Percentiles rank a stretch among this genome's conserved stretches.
These are phyloP conservation scores for Suillus cothurnatus DNA, from an alignment of 768 basidiomycete species.

Conservation along the genomic window DNA sequence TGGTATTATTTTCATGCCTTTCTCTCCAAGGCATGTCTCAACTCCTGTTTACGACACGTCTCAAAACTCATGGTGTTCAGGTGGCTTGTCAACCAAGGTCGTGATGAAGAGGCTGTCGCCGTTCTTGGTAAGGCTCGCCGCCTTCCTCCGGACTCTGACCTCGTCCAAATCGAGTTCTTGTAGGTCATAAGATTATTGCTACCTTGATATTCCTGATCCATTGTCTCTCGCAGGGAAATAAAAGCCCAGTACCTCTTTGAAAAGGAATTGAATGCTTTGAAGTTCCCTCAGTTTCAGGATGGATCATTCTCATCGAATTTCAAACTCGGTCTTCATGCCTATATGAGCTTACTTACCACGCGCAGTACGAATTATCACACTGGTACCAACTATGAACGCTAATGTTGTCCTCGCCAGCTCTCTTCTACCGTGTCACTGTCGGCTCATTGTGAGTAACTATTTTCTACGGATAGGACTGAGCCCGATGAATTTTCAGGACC, in stretches of 20 bases:
- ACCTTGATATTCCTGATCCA: background rate
- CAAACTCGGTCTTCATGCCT: conserved; percentile 61
- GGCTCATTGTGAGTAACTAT: conserved; percentile 49
- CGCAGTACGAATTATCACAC: conserved; percentile 24
- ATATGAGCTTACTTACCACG: conserved; percentile 59
- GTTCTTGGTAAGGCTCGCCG: conserved; percentile 64
- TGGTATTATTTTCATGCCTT: conserved; percentile 79
- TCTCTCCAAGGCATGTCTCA: conserved; percentile 61
- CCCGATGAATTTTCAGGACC: conserved; percentile 35
- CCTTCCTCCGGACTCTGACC: conserved; percentile 56
- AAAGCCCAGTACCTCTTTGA: conserved; percentile 77
- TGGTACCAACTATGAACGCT: conserved; percentile 2
- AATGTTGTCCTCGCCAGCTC: conserved; percentile 35
- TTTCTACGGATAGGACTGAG: background rate
- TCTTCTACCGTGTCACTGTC: conserved; percentile 64
- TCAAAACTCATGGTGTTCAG: conserved; percentile 30
- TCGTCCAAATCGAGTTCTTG: conserved; percentile 76
- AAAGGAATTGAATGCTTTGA: conserved; percentile 56
- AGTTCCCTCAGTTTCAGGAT: conserved; percentile 68
- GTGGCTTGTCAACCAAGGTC: conserved; percentile 78
- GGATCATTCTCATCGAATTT: conserved; percentile 57
- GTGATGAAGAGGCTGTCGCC: conserved; percentile 70
- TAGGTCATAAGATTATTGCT: conserved; percentile 37
- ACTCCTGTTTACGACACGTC: conserved; percentile 1
- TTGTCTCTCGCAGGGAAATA: conserved; percentile 52